Conservation (phyloP, 331 rosid genomes). For the Quercus tomentella region DNA sequence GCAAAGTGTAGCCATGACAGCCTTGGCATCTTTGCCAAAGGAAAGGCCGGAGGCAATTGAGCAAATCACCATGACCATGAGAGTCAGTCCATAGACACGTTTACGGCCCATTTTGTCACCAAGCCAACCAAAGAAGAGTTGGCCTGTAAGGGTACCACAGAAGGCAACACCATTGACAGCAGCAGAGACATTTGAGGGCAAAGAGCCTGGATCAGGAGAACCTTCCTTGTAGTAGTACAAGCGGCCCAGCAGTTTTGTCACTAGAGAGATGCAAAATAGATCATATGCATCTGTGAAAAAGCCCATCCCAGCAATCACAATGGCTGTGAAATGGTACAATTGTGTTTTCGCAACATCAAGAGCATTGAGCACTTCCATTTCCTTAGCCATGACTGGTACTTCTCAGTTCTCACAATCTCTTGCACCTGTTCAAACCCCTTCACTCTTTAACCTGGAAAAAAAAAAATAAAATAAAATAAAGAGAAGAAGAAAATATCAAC, state of each 20-base stretch:
- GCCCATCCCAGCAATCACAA: slow-evolving; percentile 90
- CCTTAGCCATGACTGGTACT: slow-evolving; percentile 36
- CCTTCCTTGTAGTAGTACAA: slow-evolving; percentile 48
- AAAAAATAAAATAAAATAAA: background rate
- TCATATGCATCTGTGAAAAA: slow-evolving; percentile 88
- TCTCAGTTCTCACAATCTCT: background rate
- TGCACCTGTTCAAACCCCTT: background rate
- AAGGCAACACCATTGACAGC: slow-evolving; percentile 84
- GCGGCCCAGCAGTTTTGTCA: slow-evolving; percentile 71
- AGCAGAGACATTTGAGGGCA: slow-evolving; percentile 62
- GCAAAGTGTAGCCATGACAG: slow-evolving; percentile 65
- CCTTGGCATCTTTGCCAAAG: slow-evolving; percentile 43
- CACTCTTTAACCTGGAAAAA: slow-evolving; percentile 2
- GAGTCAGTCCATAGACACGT: slow-evolving; percentile 80
- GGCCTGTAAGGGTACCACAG: slow-evolving; percentile 75
- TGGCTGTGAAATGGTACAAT: slow-evolving; percentile 88
- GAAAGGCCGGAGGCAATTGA: slow-evolving; percentile 80
- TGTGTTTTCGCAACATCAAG: slow-evolving; percentile 85
- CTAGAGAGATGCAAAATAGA: slow-evolving; percentile 80
- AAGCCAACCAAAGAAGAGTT: slow-evolving; percentile 91
- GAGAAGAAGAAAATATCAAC: background rate
- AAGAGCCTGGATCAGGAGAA: slow-evolving; percentile 42
- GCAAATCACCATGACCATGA: slow-evolving; percentile 75
- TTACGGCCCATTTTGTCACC: slow-evolving; percentile 92
- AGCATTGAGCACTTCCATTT: slow-evolving; percentile 60